Evolutionary conservation across 202 grass and related monocot species (phyloP).

Genomic region (Setaria italica): DNA sequence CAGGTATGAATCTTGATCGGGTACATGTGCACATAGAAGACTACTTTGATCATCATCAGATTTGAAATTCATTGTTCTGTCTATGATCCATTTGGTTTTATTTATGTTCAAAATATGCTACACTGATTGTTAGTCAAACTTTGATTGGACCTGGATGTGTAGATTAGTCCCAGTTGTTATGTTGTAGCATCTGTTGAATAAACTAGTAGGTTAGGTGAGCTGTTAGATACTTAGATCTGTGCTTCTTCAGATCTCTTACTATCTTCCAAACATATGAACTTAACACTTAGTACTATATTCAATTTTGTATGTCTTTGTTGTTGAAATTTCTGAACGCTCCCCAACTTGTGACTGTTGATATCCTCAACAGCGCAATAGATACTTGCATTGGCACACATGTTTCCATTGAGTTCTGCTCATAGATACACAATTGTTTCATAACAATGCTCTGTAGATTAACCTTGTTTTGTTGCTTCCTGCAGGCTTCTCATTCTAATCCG

Average conservation of each 20-base stretch:
- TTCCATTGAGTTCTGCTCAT: neutral
- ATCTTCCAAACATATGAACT: neutral
- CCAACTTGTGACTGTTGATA: neutral
- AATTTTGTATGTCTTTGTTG: neutral
- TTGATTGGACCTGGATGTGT: conserved; percentile 43
- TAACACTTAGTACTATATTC: neutral
- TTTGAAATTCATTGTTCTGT: conserved; percentile 18
- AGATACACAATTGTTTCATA: conserved; percentile 1
- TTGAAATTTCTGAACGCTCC: neutral
- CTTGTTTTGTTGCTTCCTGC: conserved; percentile 29
- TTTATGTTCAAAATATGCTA: conserved; percentile 5
- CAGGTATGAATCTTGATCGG: conserved; percentile 52
- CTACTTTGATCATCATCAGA: neutral
- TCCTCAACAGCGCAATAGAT: neutral
- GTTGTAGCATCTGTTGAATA: neutral
- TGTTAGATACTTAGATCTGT: conserved; percentile 52
- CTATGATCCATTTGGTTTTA: conserved; percentile 18
- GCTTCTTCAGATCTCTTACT: neutral
- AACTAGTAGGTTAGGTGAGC: conserved; percentile 31
- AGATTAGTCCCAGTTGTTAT: conserved; percentile 19
- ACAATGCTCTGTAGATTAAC: conserved; percentile 17
- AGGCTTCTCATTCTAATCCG: conserved; percentile 92
- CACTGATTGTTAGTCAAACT: conserved; percentile 37
- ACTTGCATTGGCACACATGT: conserved; percentile 1
- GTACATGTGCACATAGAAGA: conserved; percentile 2